Conservation (phyloP, 495 filamentous ascomycete genomes). For the Neurospora cerealis region DNA sequence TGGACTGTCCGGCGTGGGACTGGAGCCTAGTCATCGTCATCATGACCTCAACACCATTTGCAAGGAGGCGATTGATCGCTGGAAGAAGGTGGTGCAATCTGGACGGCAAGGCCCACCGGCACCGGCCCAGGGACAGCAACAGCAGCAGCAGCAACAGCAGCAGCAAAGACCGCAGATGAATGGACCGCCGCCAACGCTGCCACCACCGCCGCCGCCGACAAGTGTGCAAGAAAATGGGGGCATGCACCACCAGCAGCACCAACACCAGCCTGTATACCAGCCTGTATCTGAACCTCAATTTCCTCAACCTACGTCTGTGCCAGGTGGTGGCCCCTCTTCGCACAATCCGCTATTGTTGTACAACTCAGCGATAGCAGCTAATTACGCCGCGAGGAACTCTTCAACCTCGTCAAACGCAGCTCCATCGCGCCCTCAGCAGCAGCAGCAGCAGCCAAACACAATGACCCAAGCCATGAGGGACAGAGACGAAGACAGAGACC, state of each 20-base stretch:
- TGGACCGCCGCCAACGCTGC: background rate
- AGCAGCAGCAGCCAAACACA: background rate
- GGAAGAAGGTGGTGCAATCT: constrained; percentile 33
- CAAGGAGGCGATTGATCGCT: constrained; percentile 37
- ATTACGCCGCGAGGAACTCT: background rate
- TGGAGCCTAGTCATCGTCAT: constrained; percentile 32
- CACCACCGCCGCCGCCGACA: background rate
- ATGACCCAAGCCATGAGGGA: too few relatives aligned
- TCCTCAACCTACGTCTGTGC: background rate
- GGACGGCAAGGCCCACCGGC: background rate
- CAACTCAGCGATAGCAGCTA: background rate
- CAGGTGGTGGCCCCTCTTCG: background rate
- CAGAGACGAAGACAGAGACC: background rate
- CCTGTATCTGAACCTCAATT: background rate
- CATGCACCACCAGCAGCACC: background rate
- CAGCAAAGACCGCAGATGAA: background rate
- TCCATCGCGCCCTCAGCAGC: background rate
- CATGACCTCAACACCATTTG: constrained; percentile 36
- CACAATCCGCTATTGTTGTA: background rate
- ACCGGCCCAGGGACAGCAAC: background rate
- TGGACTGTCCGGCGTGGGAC: constrained; percentile 21
- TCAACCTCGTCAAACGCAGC: background rate
- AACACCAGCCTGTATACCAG: background rate
- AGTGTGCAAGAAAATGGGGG: background rate
- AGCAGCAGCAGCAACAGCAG: background rate